Base-by-base conservation (phyloP, 805 yeast genomes). In the Yamadazyma endophytica region DNA sequence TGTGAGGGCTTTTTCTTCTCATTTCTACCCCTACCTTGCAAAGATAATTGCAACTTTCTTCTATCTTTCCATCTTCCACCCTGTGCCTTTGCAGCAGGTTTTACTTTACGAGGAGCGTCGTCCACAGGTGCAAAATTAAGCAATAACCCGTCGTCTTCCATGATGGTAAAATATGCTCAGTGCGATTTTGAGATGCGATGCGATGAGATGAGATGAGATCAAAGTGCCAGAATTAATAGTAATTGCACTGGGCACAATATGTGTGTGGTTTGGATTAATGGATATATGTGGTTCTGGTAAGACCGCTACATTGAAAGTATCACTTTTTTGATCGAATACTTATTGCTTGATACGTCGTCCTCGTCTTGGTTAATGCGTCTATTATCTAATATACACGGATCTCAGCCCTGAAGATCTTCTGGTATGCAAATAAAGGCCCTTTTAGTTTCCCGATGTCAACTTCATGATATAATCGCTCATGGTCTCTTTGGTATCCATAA, bases 41-140 rank as follows among this genome's bases (percentile, higher is more conserved):
- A 50, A 33, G 68, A 54, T 46, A 72, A 64, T 47, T 75, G 78
- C 36, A 75, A 60, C 50, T 74, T 76, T 45, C 92, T 64, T 40
- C 95, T 71, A 35, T 86, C 94, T 46, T 74, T 80, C 95, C 95
- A 86, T 42, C 71, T 72, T 11, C 94, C 95, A 21, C 90, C 90
- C 2, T 73, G 64, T 2, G 77, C 70, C 48, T 70, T 77, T 23
- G 37, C 42, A 12, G 37, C 31, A 35, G 42, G 40, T 5, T 61
- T 42, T 2, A 50, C 36, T 17, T 45, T 41, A 9, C 45, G 50
- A 11, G 51, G 35, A 2, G 28, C 47, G 6, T 56, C 51, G 11
- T 44, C 52, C 7, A 70, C 65, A 4, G 69, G 58, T 17, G 80
- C 73, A 49, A 90, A 80, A 53, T 90, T 90, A 48, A 90, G 54